Evolutionary conservation across 108 stramenopile genomes (phyloP).

Genomic region (Seminavis robusta): DNA sequence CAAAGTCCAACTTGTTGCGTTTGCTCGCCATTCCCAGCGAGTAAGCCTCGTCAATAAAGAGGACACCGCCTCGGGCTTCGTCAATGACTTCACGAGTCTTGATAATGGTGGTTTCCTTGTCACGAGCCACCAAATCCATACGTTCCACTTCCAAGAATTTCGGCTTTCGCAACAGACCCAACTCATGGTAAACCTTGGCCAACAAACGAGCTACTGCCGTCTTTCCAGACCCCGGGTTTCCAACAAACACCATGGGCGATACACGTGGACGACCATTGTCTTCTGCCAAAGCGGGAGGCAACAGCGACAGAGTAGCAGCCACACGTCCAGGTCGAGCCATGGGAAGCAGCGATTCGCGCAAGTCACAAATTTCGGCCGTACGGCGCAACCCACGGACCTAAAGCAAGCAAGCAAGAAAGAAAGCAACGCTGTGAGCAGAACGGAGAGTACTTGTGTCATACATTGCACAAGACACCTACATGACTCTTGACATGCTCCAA

Average conservation of each 20-base stretch:
- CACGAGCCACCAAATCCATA: slow-evolving; percentile 83
- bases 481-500: slow-evolving; percentile 88
- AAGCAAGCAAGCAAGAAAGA: not conserved
- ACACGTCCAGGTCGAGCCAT: slow-evolving; percentile 48
- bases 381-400: slow-evolving; percentile 70
- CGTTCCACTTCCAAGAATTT: slow-evolving; percentile 89
- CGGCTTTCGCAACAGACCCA: slow-evolving; percentile 80
- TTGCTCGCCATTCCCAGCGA: slow-evolving; percentile 83
- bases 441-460: not conserved
- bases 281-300: slow-evolving; percentile 55
- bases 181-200: slow-evolving; percentile 85
- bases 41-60: slow-evolving; percentile 91
- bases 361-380: slow-evolving; percentile 82
- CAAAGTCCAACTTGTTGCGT: slow-evolving; percentile 64
- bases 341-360: slow-evolving; percentile 75
- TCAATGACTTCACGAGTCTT: slow-evolving; percentile 87
- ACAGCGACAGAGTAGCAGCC: slow-evolving; percentile 23
- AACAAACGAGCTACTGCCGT: slow-evolving; percentile 92
- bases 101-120: slow-evolving; percentile 57
- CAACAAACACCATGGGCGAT: slow-evolving; percentile 89
- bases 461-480: slow-evolving; percentile 61
- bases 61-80: slow-evolving; percentile 82
- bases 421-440: not conserved
- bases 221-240: slow-evolving; percentile 96
- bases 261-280: slow-evolving; percentile 62